phyloP scores from a whole-genome alignment of 176 grass and related monocot species.

The Hyparrhenia diplandra region DNA sequence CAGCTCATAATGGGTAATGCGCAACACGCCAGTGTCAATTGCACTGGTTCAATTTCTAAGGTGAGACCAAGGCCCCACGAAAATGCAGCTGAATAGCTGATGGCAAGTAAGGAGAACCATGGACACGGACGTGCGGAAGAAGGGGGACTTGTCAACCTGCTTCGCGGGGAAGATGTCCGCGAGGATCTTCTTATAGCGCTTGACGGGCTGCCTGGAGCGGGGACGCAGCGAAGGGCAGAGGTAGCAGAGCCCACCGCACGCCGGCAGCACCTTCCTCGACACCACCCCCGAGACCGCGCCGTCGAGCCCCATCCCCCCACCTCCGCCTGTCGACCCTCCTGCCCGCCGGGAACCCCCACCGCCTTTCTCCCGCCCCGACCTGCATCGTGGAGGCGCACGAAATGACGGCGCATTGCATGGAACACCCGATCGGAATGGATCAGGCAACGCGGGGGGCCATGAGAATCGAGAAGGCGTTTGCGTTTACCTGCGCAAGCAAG shows the following conservation, averaged over 20 bases:
- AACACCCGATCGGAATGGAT: not conserved
- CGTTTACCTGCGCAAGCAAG: not conserved
- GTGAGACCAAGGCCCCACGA: not conserved
- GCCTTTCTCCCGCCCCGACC: not conserved
- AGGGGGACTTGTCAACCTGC: constrained; percentile 19
- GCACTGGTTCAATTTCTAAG: not conserved
- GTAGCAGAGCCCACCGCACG: constrained; percentile 58
- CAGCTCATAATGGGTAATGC: not conserved
- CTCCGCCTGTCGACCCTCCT: too few species aligned
- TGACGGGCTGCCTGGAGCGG: constrained; percentile 58
- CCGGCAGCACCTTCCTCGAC: constrained; percentile 61
- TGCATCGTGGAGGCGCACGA: not conserved
- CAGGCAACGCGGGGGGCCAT: not conserved
- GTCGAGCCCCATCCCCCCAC: constrained; percentile 13
- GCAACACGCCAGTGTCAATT: not conserved
- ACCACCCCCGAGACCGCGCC: constrained; percentile 43
- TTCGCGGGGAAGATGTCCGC: constrained; percentile 60
- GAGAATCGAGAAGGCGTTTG: not conserved
- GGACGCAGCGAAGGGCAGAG: constrained; percentile 46
- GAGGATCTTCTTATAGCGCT: constrained; percentile 85
- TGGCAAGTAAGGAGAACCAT: not conserved
- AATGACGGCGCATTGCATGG: not conserved
- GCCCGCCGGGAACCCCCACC: not conserved
- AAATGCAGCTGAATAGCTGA: not conserved
- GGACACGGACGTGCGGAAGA: not conserved